Percentiles rank a stretch among this genome's conserved stretches.
phyloP scores from a whole-genome alignment of 2,329 filamentous ascomycete genomes.

The Ambrosiella xylebori region DNA sequence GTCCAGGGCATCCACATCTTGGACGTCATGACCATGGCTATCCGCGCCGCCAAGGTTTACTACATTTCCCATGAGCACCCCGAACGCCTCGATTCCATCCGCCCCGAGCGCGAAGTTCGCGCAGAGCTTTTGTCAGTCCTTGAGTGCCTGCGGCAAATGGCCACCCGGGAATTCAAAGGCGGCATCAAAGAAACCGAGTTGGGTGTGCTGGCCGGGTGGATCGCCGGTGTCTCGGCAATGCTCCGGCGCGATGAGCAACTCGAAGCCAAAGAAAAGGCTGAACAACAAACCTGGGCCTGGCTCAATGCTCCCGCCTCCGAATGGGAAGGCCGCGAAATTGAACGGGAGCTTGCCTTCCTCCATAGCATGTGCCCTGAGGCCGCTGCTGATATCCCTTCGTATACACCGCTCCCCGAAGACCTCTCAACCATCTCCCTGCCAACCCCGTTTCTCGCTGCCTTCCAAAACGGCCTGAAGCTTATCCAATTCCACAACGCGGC shows the following conservation, averaged over 20 bases:
- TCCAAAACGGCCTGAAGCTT: constrained; percentile 66
- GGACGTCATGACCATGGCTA: constrained; percentile 87
- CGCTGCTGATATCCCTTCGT: constrained; percentile 38
- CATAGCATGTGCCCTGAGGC: constrained; percentile 43
- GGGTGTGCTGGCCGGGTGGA: constrained; percentile 60
- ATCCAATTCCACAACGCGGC: constrained; percentile 80
- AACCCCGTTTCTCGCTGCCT: constrained; percentile 53
- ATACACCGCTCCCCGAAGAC: constrained; percentile 28
- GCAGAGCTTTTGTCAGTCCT: constrained; percentile 71
- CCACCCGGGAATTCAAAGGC: constrained; percentile 66
- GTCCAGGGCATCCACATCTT: constrained; percentile 83
- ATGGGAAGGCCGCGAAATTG: constrained; percentile 58
- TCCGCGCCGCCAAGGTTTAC: constrained; percentile 86
- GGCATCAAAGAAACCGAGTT: constrained; percentile 68
- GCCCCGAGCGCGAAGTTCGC: constrained; percentile 70
- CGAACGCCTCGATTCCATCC: constrained; percentile 69
- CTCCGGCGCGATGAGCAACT: constrained; percentile 60
- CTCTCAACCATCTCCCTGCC: constrained; percentile 27
- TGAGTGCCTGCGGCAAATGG: constrained; percentile 84
- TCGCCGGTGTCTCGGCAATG: constrained; percentile 59
- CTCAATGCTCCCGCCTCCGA: constrained; percentile 40
- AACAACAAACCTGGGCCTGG: constrained; percentile 67
- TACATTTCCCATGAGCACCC: constrained; percentile 86
- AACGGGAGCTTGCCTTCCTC: constrained; percentile 69
- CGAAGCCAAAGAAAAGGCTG: constrained; percentile 52